Conservation (phyloP, 1,284 basidiomycete species). For the Apiotrichum mycotoxinovorans region DNA sequence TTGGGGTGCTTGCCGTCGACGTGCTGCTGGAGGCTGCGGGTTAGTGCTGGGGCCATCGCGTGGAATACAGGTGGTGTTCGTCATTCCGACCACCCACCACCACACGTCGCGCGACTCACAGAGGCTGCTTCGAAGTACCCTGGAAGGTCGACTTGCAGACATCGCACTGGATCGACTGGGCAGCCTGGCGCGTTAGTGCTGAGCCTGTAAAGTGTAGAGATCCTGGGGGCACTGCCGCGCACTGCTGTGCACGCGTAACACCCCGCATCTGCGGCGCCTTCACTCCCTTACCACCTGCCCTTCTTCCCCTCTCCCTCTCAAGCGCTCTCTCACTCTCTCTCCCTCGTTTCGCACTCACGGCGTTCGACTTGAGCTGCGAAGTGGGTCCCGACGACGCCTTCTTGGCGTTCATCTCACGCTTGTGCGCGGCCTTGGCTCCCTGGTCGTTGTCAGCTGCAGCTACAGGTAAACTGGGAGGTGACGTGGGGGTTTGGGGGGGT, state of each 20-base stretch:
- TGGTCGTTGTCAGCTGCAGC: constrained; percentile 25
- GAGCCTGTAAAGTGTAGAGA: no score
- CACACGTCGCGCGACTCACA: constrained; percentile 35
- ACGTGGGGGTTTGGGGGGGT: not conserved
- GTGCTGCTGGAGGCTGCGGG: constrained; percentile 38
- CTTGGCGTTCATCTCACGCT: constrained; percentile 37
- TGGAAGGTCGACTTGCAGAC: constrained; percentile 54
- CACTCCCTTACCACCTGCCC: no score
- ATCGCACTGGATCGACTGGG: constrained; percentile 52
- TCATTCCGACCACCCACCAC: no score
- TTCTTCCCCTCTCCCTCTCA: not conserved
- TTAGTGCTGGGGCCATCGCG: no score
- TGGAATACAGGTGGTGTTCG: no score
- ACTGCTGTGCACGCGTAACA: no score
- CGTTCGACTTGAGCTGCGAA: constrained; percentile 47
- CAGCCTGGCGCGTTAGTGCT: constrained; percentile 33
- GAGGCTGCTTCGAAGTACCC: constrained; percentile 50
- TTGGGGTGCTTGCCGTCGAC: constrained; percentile 40
- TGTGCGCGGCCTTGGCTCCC: constrained; percentile 47
- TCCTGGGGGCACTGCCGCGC: no score
- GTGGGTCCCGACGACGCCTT: constrained; percentile 31
- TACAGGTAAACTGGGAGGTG: no score
- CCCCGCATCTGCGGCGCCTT: no score
- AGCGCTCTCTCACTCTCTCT: not conserved
- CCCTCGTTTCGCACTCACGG: constrained; percentile 30